Evolutionary conservation across 208 protist species (phyloP).

Genomic region (Trypanosoma congolense): DNA sequence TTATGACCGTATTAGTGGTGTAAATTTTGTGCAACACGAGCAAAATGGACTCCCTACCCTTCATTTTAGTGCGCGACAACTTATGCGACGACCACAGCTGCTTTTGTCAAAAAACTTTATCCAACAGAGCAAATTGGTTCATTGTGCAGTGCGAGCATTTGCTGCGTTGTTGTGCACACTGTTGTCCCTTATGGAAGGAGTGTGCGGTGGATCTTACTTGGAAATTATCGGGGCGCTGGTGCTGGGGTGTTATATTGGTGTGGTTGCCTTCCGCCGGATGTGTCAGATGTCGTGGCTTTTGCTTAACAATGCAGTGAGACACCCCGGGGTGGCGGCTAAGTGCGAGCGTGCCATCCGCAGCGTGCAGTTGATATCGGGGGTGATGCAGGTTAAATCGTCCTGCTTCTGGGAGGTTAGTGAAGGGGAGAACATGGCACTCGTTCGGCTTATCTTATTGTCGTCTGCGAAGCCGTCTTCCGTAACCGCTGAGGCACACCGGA

Average conservation of each 20-base stretch:
- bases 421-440: conserved; percentile 41
- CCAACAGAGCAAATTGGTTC: neutral
- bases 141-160: conserved; percentile 3
- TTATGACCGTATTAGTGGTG: conserved; percentile 47
- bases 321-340: conserved; percentile 12
- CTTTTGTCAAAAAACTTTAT: neutral
- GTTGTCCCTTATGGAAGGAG: conserved; percentile 4
- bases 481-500: conserved; percentile 22
- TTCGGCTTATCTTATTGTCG: conserved; percentile 42
- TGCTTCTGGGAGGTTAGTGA: conserved; percentile 46
- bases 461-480: conserved; percentile 35
- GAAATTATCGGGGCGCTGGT: conserved; percentile 17
- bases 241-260: conserved; percentile 28
- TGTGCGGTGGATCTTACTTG: conserved; percentile 9
- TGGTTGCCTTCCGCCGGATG: conserved; percentile 19
- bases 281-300: conserved; percentile 43
- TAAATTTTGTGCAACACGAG: conserved; percentile 10
- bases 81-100: neutral
- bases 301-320: conserved; percentile 50
- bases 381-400: conserved; percentile 46
- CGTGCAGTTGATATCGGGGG: conserved; percentile 41
- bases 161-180: conserved; percentile 7
- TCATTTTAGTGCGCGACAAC: conserved; percentile 2
- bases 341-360: conserved; percentile 42
- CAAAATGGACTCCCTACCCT: conserved; percentile 8